Percentiles rank a stretch among this genome's conserved stretches.
Evolutionary conservation across 2,329 filamentous ascomycete genomes (phyloP).

Genomic region (Botrytis porri): DNA sequence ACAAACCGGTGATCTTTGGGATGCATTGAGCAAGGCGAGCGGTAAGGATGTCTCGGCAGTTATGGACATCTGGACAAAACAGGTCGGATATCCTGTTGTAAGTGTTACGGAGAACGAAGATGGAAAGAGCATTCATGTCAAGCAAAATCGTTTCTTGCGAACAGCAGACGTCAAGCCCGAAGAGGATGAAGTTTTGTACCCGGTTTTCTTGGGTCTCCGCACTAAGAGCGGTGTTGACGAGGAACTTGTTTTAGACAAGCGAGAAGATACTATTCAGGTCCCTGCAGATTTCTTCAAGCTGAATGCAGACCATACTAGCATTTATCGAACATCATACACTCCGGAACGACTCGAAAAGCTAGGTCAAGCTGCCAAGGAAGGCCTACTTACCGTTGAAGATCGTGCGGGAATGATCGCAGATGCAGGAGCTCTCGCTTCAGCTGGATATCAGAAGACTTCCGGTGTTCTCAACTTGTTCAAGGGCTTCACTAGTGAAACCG

Average conservation of each 20-base stretch:
- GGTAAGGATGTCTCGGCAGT: slow-evolving; percentile 87
- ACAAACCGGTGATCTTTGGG: slow-evolving; percentile 86
- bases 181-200: slow-evolving; percentile 84
- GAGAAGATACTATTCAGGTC: slow-evolving; percentile 75
- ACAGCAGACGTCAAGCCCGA: slow-evolving; percentile 92
- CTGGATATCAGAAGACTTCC: slow-evolving; percentile 91
- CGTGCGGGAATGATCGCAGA: slow-evolving; percentile 93
- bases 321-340: slow-evolving; percentile 87
- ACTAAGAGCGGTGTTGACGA: slow-evolving; percentile 82
- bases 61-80: slow-evolving; percentile 96
- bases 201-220: slow-evolving; percentile 82
- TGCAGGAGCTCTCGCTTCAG: slow-evolving; percentile 82
- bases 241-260: slow-evolving; percentile 63
- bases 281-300: slow-evolving; percentile 92
- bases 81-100: slow-evolving; percentile 89
- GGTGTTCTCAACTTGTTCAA: slow-evolving; percentile 82
- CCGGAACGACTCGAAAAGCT: slow-evolving; percentile 83
- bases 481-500: slow-evolving; percentile 77
- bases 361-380: slow-evolving; percentile 77
- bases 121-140: slow-evolving; percentile 73
- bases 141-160: slow-evolving; percentile 92
- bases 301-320: slow-evolving; percentile 89
- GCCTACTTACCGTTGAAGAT: slow-evolving; percentile 81
- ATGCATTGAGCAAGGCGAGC: slow-evolving; percentile 79
- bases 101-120: slow-evolving; percentile 74